phyloP scores from a whole-genome alignment of 345 rosid species.

The Salix koriyanagi region DNA sequence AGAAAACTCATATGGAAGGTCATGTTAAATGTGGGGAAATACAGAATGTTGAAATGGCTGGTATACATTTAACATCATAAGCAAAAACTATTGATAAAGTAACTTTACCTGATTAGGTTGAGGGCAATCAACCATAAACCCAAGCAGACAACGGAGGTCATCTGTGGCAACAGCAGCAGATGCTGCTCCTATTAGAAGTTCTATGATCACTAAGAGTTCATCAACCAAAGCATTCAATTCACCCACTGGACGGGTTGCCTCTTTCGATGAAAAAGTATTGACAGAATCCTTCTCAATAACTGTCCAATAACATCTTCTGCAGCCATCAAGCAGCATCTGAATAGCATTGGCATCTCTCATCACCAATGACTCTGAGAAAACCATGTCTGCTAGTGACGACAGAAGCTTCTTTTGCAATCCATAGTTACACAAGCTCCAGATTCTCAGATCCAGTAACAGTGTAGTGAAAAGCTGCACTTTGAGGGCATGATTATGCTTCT shows the following conservation, averaged over 20 bases:
- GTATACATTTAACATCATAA: background rate
- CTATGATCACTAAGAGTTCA: conserved; percentile 94
- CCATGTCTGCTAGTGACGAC: conserved; percentile 97
- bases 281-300: conserved; percentile 76
- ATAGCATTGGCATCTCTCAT: conserved; percentile 98
- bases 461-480: conserved; percentile 93
- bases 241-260: conserved; percentile 69
- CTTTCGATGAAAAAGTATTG: conserved; percentile 52
- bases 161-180: conserved; percentile 69
- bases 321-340: conserved; percentile 98
- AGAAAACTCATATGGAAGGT: background rate
- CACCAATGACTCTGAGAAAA: conserved; percentile 86
- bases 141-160: conserved; percentile 81
- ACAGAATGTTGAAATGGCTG: background rate
- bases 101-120: conserved; percentile 83
- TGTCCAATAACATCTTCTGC: conserved; percentile 99
- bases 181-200: conserved; percentile 91
- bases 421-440: conserved; percentile 96
- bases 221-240: conserved; percentile 96
- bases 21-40: background rate
- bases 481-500: conserved; percentile 73
- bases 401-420: conserved; percentile 95
- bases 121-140: conserved; percentile 93
- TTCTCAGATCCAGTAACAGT: conserved; percentile 79
- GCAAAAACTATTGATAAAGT: background rate